Percentiles rank a stretch among this genome's conserved stretches.
phyloP scores from a whole-genome alignment of 2,329 filamentous ascomycete species.

The Alternaria sp. region DNA sequence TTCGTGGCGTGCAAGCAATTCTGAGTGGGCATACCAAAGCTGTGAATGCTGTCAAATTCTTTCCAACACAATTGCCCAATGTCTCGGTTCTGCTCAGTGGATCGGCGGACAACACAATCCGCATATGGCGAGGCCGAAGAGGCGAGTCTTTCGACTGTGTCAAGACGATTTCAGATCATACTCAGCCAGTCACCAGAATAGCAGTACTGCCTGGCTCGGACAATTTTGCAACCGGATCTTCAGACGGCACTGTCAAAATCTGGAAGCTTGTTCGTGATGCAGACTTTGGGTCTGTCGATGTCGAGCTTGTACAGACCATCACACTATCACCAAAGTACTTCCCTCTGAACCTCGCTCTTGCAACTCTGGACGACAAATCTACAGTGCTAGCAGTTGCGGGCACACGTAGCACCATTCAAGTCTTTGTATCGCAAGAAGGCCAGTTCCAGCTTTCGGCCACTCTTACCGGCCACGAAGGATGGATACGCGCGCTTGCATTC shows the following conservation, averaged over 20 bases:
- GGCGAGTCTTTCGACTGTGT: constrained; percentile 48
- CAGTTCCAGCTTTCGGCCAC: constrained; percentile 76
- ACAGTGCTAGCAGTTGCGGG: constrained; percentile 83
- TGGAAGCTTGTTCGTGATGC: constrained; percentile 67
- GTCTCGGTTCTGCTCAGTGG: constrained; percentile 74
- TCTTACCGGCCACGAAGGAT: constrained; percentile 89
- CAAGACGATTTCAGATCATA: constrained; percentile 68
- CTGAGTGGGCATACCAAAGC: constrained; percentile 77
- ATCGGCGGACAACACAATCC: constrained; percentile 78
- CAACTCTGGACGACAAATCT: constrained; percentile 61
- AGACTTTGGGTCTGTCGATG: constrained; percentile 30
- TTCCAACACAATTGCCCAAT: constrained; percentile 59
- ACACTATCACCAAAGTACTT: constrained; percentile 79
- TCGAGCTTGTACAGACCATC: constrained; percentile 60
- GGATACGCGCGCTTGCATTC: constrained; percentile 88
- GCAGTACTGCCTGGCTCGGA: constrained; percentile 53
- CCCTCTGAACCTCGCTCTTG: constrained; percentile 76
- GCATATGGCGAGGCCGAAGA: constrained; percentile 61
- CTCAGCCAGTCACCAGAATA: constrained; percentile 74
- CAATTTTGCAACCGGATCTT: constrained; percentile 65
- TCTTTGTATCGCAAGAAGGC: constrained; percentile 68
- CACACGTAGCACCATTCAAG: constrained; percentile 80
- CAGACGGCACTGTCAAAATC: constrained; percentile 66
- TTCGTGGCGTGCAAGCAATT: constrained; percentile 68
- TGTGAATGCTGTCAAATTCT: constrained; percentile 84